These are phyloP conservation scores for Trypanosoma congolense DNA, from an alignment of 208 protist genomes.

Conservation along the genomic window DNA sequence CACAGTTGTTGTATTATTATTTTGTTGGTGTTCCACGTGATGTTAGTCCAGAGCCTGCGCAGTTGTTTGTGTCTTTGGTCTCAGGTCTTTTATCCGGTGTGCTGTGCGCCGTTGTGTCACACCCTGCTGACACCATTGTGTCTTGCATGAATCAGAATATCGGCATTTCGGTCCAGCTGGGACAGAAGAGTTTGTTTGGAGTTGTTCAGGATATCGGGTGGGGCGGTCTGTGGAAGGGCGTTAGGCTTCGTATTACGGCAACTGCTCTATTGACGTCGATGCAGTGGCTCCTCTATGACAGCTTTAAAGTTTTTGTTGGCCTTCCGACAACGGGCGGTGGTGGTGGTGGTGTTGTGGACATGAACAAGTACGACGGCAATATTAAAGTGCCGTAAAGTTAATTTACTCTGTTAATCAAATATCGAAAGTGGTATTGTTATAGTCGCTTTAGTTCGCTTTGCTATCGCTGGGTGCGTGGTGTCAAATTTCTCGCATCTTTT, in stretches of 20 bases:
- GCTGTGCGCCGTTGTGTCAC: conserved; percentile 89
- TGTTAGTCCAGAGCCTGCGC: conserved; percentile 11
- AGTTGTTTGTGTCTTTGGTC: conserved; percentile 47
- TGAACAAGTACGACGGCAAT: not conserved
- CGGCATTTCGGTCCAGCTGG: not conserved
- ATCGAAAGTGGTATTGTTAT: too few relatives aligned
- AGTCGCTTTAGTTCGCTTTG: too few relatives aligned
- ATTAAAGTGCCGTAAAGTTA: too few relatives aligned
- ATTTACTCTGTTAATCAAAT: too few relatives aligned
- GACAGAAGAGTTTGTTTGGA: conserved; percentile 13
- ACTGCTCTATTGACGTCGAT: conserved; percentile 90
- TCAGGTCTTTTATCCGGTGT: conserved; percentile 90
- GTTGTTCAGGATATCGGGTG: conserved; percentile 34
- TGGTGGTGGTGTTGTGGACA: not conserved
- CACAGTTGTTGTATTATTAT: conserved; percentile 21
- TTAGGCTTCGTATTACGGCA: conserved; percentile 91
- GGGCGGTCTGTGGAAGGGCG: conserved; percentile 66
- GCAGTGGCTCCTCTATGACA: conserved; percentile 94
- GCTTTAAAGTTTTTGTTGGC: conserved; percentile 68
- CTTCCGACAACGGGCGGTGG: conserved; percentile 42
- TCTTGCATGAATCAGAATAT: conserved; percentile 77
- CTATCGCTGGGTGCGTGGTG: too few relatives aligned
- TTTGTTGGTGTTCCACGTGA: conserved; percentile 9
- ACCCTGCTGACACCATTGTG: conserved; percentile 95
- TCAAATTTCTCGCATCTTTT: too few relatives aligned